Conservation (phyloP, 148 eudicot species). For the Simmondsia chinensis region DNA sequence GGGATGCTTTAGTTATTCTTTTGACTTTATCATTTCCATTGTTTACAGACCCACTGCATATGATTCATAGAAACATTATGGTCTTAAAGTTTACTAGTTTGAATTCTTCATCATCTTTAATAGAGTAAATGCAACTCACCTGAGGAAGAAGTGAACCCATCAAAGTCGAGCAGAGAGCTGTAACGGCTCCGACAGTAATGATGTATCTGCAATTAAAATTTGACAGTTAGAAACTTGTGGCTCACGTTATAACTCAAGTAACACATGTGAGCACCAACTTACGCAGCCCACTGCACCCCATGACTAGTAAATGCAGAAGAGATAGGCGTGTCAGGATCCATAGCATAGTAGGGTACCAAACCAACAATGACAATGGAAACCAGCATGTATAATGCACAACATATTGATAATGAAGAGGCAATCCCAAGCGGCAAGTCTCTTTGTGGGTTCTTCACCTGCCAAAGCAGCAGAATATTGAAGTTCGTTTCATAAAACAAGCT, state of each 20-base stretch:
- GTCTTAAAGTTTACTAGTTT: too few relatives aligned
- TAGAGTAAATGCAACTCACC: too few relatives aligned
- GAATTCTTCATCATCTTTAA: too few relatives aligned
- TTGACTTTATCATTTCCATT: too few relatives aligned
- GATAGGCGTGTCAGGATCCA: constrained; percentile 65
- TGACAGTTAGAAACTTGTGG: too few relatives aligned
- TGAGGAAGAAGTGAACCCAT: constrained; percentile 72
- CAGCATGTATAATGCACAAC: constrained; percentile 62
- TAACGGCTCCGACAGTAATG: constrained; percentile 55
- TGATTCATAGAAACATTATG: too few relatives aligned
- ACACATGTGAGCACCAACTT: too few relatives aligned
- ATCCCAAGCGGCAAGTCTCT: constrained; percentile 56
- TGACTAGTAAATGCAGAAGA: constrained; percentile 61
- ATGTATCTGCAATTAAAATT: constrained; percentile 30
- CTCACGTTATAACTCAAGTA: neutral
- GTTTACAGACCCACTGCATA: too few relatives aligned
- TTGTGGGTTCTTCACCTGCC: constrained; percentile 72
- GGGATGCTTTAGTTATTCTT: too few relatives aligned
- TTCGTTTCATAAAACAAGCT: too few relatives aligned
- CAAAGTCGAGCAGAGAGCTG: constrained; percentile 56
- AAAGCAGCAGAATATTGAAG: too few relatives aligned
- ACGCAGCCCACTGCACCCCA: constrained; percentile 66
- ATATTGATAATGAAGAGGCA: constrained; percentile 42
- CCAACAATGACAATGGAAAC: constrained; percentile 64
- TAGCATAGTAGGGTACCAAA: constrained; percentile 46